A percentile compares a stretch with the other conserved stretches of the same genome.
Evolutionary conservation across 2,329 filamentous ascomycete species (phyloP).

Genomic region (Aspergillus intermedius): DNA sequence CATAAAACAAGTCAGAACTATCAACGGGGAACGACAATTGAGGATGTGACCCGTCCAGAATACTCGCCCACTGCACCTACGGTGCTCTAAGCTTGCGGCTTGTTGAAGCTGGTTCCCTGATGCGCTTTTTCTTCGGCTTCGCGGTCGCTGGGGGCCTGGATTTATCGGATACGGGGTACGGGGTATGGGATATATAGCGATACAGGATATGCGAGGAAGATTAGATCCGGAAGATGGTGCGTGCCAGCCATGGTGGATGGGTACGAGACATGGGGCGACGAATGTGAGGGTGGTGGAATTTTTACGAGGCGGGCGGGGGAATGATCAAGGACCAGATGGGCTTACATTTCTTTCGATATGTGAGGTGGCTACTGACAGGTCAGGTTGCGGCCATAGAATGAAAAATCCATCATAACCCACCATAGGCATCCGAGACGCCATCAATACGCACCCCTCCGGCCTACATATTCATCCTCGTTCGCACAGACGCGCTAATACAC

Average conservation of each 20-base stretch:
- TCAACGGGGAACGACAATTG: too few species aligned
- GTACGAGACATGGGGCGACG: too few species aligned
- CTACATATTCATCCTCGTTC: constrained; percentile 43
- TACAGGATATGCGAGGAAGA: constrained; percentile 32
- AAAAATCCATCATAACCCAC: constrained; percentile 42
- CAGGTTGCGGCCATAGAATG: constrained; percentile 43
- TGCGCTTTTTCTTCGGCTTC: constrained; percentile 38
- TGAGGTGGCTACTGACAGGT: neutral
- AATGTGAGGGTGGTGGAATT: too few species aligned
- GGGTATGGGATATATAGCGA: constrained; percentile 40
- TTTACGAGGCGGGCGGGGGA: too few species aligned
- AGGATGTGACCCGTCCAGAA: constrained; percentile 34
- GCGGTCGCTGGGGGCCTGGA: constrained; percentile 36
- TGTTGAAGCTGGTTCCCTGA: constrained; percentile 35
- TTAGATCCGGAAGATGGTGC: too few species aligned
- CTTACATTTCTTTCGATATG: too few species aligned
- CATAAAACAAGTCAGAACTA: too few species aligned
- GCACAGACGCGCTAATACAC: constrained; percentile 36
- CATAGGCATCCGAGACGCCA: constrained; percentile 40
- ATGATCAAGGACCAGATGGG: too few species aligned
- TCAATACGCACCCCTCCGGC: constrained; percentile 25
- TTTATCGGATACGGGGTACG: constrained; percentile 36
- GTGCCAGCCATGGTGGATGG: too few species aligned
- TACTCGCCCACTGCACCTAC: constrained; percentile 42
- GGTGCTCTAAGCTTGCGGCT: constrained; percentile 40